Base-by-base conservation (phyloP, 2,329 filamentous ascomycete species). In the Sporothrix inflata region DNA sequence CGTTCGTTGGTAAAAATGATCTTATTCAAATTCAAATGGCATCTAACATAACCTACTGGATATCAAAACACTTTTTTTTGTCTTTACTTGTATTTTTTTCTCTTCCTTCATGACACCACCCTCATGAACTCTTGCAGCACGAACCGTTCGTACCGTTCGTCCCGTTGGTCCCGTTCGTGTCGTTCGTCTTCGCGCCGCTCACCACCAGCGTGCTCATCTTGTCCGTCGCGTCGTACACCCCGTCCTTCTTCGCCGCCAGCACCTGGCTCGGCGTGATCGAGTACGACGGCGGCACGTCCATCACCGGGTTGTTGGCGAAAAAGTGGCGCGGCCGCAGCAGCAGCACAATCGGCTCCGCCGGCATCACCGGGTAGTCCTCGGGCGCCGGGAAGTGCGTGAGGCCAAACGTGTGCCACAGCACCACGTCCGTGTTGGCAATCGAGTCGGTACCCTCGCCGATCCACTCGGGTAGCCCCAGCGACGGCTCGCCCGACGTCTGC, bases 351-450 rank as follows among this genome's bases (percentile, higher is more conserved):
- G 93, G 92, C 84, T 94, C 92, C 0, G 89, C 92, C 0, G 94
- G 94, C 94, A 97, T 97, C 76, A 97, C 86, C 40, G 94, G 94
- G 84, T 93, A 97, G 81, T 97, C 94, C 79, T 98, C 94, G 0
- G 94, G 94, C 0, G 92, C 85, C 0, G 94, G 94, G 84, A 97
- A 95, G 80, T 97, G 94, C 0, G 92, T 95, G 47, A 97, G 85
- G 47, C 94, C 94, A 78, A 97, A 98, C 0, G 94, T 97, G 82
- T 97, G 94, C 94, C 94, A 98, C 19, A 97, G 87, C 1, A 98
- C 94, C 40, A 97, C 83, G 79, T 98, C 93, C 0, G 90, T 92
- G 84, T 97, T 92, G 71, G 92, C 92, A 76, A 97, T 90, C 34
- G 84, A 87, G 72, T 87, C 89, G 61, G 83, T 83, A 14, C 92